Conservation (phyloP, 2,329 filamentous ascomycete species). For the Tolypocladium guangdongense region DNA sequence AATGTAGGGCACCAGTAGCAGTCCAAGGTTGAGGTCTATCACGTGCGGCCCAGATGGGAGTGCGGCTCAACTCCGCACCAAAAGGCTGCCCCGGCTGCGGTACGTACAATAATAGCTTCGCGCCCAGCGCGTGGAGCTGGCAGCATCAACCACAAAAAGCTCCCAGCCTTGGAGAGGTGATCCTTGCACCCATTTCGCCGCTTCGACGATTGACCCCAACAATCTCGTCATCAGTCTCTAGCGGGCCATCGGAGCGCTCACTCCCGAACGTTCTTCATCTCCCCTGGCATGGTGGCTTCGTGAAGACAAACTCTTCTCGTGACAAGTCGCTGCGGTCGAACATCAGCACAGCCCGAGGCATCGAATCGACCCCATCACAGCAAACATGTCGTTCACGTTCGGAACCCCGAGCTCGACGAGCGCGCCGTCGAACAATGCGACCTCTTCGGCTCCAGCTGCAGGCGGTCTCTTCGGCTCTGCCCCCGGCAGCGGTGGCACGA, state of each 20-base stretch:
- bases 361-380: neutral
- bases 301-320: constrained; percentile 1
- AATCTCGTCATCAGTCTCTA: neutral
- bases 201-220: neutral
- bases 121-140: constrained; percentile 3
- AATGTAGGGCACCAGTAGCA: neutral
- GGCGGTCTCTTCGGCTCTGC: constrained; percentile 29
- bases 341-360: neutral
- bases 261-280: neutral
- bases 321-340: neutral
- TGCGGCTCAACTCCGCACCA: neutral
- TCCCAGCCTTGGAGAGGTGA: neutral
- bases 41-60: constrained; percentile 3
- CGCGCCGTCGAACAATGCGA: constrained; percentile 19
- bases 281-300: constrained; percentile 3
- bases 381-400: constrained; percentile 30
- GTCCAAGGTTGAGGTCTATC: constrained; percentile 1
- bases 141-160: constrained; percentile 4
- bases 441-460: constrained; percentile 27
- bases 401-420: constrained; percentile 21
- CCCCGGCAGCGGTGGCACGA: constrained; percentile 12
- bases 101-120: neutral
- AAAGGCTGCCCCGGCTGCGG: neutral
- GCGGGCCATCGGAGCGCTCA: neutral
- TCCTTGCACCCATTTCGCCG: constrained; percentile 1